These are phyloP conservation scores for Ustilago esculenta DNA, from an alignment of 1,284 basidiomycete genomes.

Conservation along the genomic window DNA sequence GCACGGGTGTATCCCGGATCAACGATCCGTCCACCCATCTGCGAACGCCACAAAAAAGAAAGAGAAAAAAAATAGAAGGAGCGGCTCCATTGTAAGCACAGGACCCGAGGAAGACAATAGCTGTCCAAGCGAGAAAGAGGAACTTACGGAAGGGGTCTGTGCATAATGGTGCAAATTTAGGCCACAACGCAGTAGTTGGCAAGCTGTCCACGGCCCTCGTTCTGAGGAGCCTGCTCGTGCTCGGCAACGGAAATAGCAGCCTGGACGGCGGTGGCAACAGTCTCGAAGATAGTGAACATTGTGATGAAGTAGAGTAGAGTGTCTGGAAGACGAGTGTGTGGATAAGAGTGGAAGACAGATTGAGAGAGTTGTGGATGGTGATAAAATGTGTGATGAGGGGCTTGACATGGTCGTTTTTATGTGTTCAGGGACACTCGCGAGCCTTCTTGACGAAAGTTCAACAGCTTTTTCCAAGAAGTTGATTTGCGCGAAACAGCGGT, in stretches of 20 bases:
- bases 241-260: background rate
- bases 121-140: background rate
- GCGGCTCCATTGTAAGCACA: no score
- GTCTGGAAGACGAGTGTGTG: background rate
- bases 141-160: slow-evolving; percentile 9
- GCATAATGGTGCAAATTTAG: background rate
- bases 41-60: background rate
- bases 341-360: slow-evolving; percentile 1
- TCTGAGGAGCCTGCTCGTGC: slow-evolving; percentile 1
- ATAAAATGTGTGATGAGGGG: slow-evolving; percentile 5
- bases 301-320: no score
- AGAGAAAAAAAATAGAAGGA: background rate
- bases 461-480: no score
- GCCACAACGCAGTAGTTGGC: slow-evolving; percentile 4
- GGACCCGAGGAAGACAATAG: background rate
- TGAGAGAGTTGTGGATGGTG: slow-evolving; percentile 9
- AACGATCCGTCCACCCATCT: slow-evolving; percentile 5
- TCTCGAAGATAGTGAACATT: slow-evolving; percentile 8
- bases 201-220: background rate
- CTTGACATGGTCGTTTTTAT: slow-evolving; percentile 3
- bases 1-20: background rate
- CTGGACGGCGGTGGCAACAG: slow-evolving; percentile 3
- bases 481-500: no score
- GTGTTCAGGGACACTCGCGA: background rate
- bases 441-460: no score